These are phyloP conservation scores for Mycogone perniciosa DNA, from an alignment of 2,329 filamentous ascomycete species.

Conservation along the genomic window DNA sequence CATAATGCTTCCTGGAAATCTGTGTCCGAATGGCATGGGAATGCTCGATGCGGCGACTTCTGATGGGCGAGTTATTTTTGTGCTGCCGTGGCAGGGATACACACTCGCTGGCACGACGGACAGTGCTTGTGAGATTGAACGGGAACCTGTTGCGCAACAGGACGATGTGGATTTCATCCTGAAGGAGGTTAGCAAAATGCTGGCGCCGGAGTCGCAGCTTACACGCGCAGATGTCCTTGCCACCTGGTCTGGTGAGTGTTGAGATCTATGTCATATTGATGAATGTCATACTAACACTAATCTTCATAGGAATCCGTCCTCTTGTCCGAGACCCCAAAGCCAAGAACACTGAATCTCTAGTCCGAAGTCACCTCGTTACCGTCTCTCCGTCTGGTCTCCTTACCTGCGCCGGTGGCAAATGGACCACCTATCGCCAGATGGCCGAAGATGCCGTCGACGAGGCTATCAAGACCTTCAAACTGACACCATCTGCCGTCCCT, in stretches of 20 bases:
- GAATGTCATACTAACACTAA: slow-evolving; percentile 14
- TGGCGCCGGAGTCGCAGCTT: slow-evolving; percentile 69
- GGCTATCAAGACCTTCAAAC: slow-evolving; percentile 59
- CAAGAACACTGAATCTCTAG: slow-evolving; percentile 74
- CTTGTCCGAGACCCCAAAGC: slow-evolving; percentile 76
- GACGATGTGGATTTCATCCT: slow-evolving; percentile 79
- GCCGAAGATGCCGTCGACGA: slow-evolving; percentile 79
- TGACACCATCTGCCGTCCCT: slow-evolving; percentile 46
- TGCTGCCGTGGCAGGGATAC: slow-evolving; percentile 80
- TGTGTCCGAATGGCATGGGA: slow-evolving; percentile 74
- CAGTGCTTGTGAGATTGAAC: slow-evolving; percentile 60
- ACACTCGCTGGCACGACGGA: slow-evolving; percentile 82
- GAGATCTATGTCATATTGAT: background rate
- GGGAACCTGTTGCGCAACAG: slow-evolving; percentile 66
- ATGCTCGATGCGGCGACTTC: slow-evolving; percentile 76
- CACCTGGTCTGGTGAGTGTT: slow-evolving; percentile 64
- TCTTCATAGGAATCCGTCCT: slow-evolving; percentile 55
- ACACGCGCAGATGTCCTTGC: slow-evolving; percentile 70
- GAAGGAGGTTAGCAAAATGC: slow-evolving; percentile 67
- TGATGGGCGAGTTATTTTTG: slow-evolving; percentile 83
- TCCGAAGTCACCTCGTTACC: slow-evolving; percentile 74
- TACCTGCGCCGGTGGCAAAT: slow-evolving; percentile 78
- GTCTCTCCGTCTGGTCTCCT: slow-evolving; percentile 68
- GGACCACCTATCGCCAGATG: slow-evolving; percentile 88
- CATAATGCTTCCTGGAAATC: slow-evolving; percentile 72